Evolutionary conservation across 768 basidiomycete species (phyloP).

Genomic region (Xerocomus brunneocitrinus): DNA sequence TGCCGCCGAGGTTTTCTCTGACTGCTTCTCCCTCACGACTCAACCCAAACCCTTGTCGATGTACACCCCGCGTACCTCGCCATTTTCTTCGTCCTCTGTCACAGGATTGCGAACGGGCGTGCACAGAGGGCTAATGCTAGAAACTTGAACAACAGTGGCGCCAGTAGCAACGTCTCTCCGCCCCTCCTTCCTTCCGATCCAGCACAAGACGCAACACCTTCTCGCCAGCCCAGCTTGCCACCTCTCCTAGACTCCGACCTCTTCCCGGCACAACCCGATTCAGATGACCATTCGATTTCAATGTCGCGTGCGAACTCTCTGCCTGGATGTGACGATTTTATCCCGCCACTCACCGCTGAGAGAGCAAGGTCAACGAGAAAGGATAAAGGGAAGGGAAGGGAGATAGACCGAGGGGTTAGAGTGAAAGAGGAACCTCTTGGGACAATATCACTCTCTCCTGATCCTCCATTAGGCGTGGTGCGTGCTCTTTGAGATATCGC

Average conservation of each 20-base stretch:
- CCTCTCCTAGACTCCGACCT: slow-evolving; percentile 49
- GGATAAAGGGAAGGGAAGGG: slow-evolving; percentile 49
- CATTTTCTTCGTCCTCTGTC: slow-evolving; percentile 11
- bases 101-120: slow-evolving; percentile 57
- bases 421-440: slow-evolving; percentile 44
- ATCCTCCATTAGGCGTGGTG: slow-evolving; percentile 35
- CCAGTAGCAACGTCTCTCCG: slow-evolving; percentile 33
- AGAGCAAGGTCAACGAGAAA: slow-evolving; percentile 27
- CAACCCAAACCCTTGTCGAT: slow-evolving; percentile 30
- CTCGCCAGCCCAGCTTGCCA: slow-evolving; percentile 35
- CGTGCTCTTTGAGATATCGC: slow-evolving; percentile 16
- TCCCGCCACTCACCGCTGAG: slow-evolving; percentile 19
- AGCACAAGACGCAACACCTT: slow-evolving; percentile 37
- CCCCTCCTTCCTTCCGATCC: slow-evolving; percentile 30
- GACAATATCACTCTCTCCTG: slow-evolving; percentile 34
- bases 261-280: slow-evolving; percentile 50
- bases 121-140: slow-evolving; percentile 73
- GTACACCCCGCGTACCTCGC: slow-evolving; percentile 7
- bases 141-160: slow-evolving; percentile 44
- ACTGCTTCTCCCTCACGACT: slow-evolving; percentile 19
- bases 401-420: slow-evolving; percentile 33
- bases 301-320: slow-evolving; percentile 62
- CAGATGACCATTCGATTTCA: slow-evolving; percentile 47
- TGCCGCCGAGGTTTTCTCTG: slow-evolving; percentile 19
- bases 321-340: slow-evolving; percentile 28